A percentile compares a stretch with the other conserved stretches of the same genome.
phyloP scores from a whole-genome alignment of 305 asterid genomes.

The Plantago coronopus region DNA sequence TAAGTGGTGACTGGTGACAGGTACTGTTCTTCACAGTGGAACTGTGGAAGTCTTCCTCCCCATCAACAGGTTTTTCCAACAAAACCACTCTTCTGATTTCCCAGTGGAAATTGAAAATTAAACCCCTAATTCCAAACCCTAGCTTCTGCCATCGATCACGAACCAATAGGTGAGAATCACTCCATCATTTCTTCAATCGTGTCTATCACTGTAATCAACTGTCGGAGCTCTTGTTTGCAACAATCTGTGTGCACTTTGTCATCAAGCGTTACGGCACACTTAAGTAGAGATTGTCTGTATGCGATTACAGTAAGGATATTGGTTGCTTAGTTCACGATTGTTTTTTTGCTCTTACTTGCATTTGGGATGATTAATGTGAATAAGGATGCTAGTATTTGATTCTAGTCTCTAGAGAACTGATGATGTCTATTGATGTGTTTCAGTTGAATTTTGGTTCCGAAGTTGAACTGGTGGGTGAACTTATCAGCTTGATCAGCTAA shows the following conservation, averaged over 20 bases:
- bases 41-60: too few species aligned
- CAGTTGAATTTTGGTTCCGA: not conserved
- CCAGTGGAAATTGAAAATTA: too few species aligned
- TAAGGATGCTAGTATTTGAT: too few species aligned
- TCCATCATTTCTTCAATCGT: slow-evolving; percentile 17
- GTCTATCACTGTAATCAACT: not conserved
- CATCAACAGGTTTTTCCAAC: not conserved
- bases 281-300: too few species aligned
- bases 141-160: slow-evolving; percentile 7
- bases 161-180: slow-evolving; percentile 14
- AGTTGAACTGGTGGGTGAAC: not conserved
- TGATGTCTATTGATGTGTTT: not conserved
- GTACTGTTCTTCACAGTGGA: slow-evolving; percentile 14
- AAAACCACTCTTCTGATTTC: slow-evolving; percentile 20
- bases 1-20: slow-evolving; percentile 47
- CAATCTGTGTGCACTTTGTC: too few species aligned
- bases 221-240: too few species aligned
- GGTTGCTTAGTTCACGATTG: too few species aligned
- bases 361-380: too few species aligned
- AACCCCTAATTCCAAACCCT: slow-evolving; percentile 20
- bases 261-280: too few species aligned
- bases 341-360: too few species aligned
- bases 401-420: too few species aligned
- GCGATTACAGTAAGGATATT: too few species aligned
- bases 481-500: slow-evolving; percentile 6